A percentile compares a stretch with the other conserved stretches of the same genome.
Conservation (phyloP, 495 filamentous ascomycete genomes). For the Entonaema liquescens region DNA sequence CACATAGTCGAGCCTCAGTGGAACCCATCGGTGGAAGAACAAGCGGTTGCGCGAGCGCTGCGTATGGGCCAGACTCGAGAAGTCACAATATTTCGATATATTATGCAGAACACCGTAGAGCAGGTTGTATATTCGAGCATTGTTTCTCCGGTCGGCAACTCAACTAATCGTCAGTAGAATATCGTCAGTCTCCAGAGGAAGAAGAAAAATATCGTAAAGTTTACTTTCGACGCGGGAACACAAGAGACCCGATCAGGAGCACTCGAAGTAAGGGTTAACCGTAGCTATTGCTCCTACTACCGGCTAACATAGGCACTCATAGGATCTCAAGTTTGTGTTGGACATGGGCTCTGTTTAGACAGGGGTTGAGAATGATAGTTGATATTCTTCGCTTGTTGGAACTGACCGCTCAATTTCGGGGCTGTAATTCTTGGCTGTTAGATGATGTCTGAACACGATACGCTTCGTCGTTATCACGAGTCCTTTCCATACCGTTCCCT, state of each 20-base stretch:
- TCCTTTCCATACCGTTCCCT: neutral
- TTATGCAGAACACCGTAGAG: slow-evolving; percentile 56
- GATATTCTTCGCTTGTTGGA: neutral
- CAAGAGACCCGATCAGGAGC: neutral
- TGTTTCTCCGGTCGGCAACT: no score
- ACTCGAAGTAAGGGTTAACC: neutral
- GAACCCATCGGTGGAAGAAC: slow-evolving; percentile 64
- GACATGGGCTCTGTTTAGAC: neutral
- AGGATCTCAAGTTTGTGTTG: neutral
- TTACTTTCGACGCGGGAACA: slow-evolving; percentile 20
- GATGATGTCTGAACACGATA: neutral
- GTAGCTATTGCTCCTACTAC: neutral
- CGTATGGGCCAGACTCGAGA: slow-evolving; percentile 58
- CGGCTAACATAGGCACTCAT: neutral
- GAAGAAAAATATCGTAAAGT: slow-evolving; percentile 25
- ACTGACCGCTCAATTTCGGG: neutral
- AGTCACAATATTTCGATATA: slow-evolving; percentile 56
- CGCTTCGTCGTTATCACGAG: neutral
- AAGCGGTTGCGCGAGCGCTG: slow-evolving; percentile 58
- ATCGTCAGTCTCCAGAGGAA: slow-evolving; percentile 25
- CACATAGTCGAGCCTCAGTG: slow-evolving; percentile 64
- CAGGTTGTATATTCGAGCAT: slow-evolving; percentile 45
- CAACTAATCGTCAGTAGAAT: slow-evolving; percentile 14
- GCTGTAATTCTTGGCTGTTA: neutral
- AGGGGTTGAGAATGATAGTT: neutral